phyloP scores from a whole-genome alignment of 805 yeast species.

The Candida mattraensis region DNA sequence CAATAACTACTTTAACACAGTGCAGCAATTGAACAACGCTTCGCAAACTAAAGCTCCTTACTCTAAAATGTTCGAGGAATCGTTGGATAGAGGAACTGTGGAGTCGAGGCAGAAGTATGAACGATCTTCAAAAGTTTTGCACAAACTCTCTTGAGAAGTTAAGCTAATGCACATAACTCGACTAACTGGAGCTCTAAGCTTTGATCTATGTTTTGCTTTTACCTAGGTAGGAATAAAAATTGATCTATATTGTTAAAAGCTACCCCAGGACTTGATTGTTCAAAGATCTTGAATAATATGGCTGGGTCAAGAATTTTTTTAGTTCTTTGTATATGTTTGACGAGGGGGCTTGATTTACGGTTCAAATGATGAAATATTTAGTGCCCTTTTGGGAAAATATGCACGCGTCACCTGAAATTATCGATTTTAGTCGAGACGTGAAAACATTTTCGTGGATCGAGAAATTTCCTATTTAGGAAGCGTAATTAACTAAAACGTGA shows the following conservation, averaged over 20 bases:
- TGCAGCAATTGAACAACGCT: conserved; percentile 51
- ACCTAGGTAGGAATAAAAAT: background rate
- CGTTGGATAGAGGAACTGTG: conserved; percentile 39
- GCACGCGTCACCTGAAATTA: conserved; percentile 4
- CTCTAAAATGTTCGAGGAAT: conserved; percentile 37
- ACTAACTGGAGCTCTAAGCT: background rate
- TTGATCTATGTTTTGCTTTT: conserved; percentile 2
- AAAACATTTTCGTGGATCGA: no score
- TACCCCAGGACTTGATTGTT: no score
- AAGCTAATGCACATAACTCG: background rate
- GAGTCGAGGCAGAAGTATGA: conserved; percentile 35
- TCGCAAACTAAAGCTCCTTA: conserved; percentile 60
- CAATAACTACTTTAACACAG: conserved; percentile 66
- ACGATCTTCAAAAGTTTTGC: conserved; percentile 18
- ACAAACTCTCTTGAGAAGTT: conserved; percentile 24
- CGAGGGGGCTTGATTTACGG: conserved; percentile 6
- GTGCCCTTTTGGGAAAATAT: no score
- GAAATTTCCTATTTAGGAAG: conserved; percentile 9
- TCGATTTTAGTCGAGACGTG: conserved; percentile 5
- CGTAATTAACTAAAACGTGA: conserved; percentile 4
- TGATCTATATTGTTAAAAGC: no score
- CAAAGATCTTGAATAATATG: no score
- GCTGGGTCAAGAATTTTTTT: no score
- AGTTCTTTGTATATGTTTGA: background rate
- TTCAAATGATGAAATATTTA: conserved; percentile 1